A percentile compares a stretch with the other conserved stretches of the same genome.
phyloP scores from a whole-genome alignment of 129 eudicot species.

The Gnaphalium uliginosum region DNA sequence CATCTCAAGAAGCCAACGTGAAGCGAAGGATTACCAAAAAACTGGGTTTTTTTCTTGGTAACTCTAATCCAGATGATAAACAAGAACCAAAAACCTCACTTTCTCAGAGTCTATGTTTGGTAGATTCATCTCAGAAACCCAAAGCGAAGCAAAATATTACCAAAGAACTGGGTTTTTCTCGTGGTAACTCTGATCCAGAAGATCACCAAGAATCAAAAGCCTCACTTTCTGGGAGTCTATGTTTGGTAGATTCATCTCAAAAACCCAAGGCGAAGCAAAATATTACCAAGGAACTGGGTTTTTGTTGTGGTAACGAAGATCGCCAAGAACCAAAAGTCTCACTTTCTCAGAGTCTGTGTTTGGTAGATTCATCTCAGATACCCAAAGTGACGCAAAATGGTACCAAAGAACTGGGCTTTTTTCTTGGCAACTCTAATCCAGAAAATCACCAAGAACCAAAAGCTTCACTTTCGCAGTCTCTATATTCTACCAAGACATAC shows the following conservation, averaged over 20 bases:
- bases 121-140: slow-evolving; percentile 29
- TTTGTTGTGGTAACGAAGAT: slow-evolving; percentile 8
- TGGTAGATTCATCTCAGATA: slow-evolving; percentile 25
- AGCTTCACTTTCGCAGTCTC: slow-evolving; percentile 11
- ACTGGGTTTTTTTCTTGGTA: slow-evolving; percentile 1
- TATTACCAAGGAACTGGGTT: not conserved
- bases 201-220: slow-evolving; percentile 2
- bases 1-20: slow-evolving; percentile 24
- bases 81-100: slow-evolving; percentile 12
- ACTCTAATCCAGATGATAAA: slow-evolving; percentile 20
- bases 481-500: slow-evolving; percentile 29
- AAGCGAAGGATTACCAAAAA: slow-evolving; percentile 9
- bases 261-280: slow-evolving; percentile 23
- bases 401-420: not conserved
- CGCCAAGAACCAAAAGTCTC: slow-evolving; percentile 4
- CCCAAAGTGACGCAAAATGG: slow-evolving; percentile 20
- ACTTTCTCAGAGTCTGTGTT: slow-evolving; percentile 8
- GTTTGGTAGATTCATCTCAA: slow-evolving; percentile 22
- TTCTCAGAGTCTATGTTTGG: slow-evolving; percentile 6
- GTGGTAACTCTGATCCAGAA: slow-evolving; percentile 21
- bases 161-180: not conserved
- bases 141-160: slow-evolving; percentile 13
- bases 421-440: slow-evolving; percentile 22
- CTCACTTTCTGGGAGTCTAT: slow-evolving; percentile 14
- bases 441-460: slow-evolving; percentile 6